Conservation (phyloP, 768 basidiomycete species). For the Ephemerocybe angulata region DNA sequence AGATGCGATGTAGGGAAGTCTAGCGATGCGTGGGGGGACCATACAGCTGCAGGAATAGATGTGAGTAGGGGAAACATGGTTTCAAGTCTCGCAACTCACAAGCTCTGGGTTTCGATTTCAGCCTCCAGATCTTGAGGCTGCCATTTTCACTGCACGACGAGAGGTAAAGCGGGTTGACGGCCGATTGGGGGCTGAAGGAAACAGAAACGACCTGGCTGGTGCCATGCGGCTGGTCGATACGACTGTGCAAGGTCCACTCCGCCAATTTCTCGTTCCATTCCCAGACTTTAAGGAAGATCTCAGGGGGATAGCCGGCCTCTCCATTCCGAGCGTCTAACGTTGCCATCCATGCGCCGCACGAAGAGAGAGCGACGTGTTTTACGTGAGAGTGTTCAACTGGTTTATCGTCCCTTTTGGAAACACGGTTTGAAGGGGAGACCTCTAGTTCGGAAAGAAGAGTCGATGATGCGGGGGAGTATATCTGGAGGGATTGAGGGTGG, state of each 20-base stretch:
- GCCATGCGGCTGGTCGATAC: slow-evolving; percentile 87
- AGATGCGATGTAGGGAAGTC: slow-evolving; percentile 67
- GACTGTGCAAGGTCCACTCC: slow-evolving; percentile 78
- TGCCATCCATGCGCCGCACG: slow-evolving; percentile 85
- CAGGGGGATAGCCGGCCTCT: slow-evolving; percentile 60
- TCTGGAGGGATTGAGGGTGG: slow-evolving; percentile 93
- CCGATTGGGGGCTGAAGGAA: slow-evolving; percentile 58
- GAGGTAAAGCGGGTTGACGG: slow-evolving; percentile 39
- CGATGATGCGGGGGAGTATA: slow-evolving; percentile 72
- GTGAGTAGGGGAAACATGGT: slow-evolving; percentile 4
- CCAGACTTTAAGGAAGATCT: slow-evolving; percentile 89
- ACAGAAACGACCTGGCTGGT: slow-evolving; percentile 55
- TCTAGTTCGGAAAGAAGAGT: slow-evolving; percentile 83
- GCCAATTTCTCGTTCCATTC: slow-evolving; percentile 64
- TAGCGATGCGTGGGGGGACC: slow-evolving; percentile 76
- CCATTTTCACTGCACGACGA: slow-evolving; percentile 77
- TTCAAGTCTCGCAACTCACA: slow-evolving; percentile 29
- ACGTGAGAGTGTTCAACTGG: slow-evolving; percentile 73
- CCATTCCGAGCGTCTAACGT: slow-evolving; percentile 77
- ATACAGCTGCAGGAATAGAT: slow-evolving; percentile 48
- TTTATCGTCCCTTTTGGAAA: slow-evolving; percentile 78
- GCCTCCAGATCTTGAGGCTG: slow-evolving; percentile 76
- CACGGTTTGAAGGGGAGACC: slow-evolving; percentile 88
- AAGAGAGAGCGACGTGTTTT: slow-evolving; percentile 61
- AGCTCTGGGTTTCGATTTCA: slow-evolving; percentile 42